Base-by-base conservation (phyloP, 139 green algal species). In the Chlorella sorokiniana region DNA sequence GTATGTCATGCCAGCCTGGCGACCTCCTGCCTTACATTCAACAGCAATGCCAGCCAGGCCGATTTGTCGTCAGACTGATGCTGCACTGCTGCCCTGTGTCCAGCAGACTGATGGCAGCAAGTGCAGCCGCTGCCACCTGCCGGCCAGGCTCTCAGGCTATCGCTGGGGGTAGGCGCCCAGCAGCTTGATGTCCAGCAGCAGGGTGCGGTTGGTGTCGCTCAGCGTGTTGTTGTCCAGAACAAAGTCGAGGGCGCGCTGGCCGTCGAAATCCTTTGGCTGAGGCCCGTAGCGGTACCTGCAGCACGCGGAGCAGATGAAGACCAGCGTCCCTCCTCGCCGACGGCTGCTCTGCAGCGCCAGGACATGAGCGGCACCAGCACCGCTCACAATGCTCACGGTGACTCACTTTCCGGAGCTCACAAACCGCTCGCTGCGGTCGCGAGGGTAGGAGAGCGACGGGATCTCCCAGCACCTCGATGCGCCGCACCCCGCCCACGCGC, bases 151-250 rank as follows among this genome's bases (percentile, higher is more conserved):
- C 62, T 25, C 3, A 11, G 5, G 62, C 22, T 51, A 75, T 25
- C 33, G 41, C 27, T 11, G 22, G 10, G 23, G 41, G 10, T 90
- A 86, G 38, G 95, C 89, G 5, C 79, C 76, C 23, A 95, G 83
- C 73, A 96, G 85, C 79, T 94, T 95, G 78, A 96, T 94, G 81
- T 97, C 94, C 31, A 96, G 91, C 10, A 97, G 86, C 61, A 97
- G 82, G 14, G 90, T 94, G 27, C 81, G 68, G 59, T 89, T 89
- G 69, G 87, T 89, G 41, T 59, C 42, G 8, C 76, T 54, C 31
- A 89, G 76, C 8, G 85, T 91, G 11, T 79, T 62, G 82, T 96
- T 97, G 86, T 97, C 93, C 23, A 97, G 86, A 48, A 97, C 92
- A 83, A 97, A 97, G 83, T 97, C 94, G 52, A 97, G 88, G 2